Base-by-base conservation (phyloP, 495 filamentous ascomycete genomes). In the Talaromyces stipitatus region DNA sequence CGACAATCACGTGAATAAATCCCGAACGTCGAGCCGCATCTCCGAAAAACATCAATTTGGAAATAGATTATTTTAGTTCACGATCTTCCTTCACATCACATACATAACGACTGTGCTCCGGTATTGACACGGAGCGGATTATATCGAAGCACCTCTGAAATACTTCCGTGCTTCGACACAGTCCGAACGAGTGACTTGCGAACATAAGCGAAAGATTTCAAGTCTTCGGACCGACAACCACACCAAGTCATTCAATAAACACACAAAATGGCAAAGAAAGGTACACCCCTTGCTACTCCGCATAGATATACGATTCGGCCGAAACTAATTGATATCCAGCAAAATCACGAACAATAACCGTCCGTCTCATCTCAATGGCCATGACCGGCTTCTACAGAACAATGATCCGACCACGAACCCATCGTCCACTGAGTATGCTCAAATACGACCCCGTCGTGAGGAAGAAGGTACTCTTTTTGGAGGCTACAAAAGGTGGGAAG, bases 371-470 rank as follows among this genome's bases (percentile, higher is more conserved):
- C 71, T 96, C 91, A 55, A 99, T 97, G 95, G 95, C 95, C 59
- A 85, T 95, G 84, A 99, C 95, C 12, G 95, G 95, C 64, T 99
- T 88, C 79, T 99, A 90, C 78, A 89, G 89, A 70, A 95, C 89
- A 55, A 81, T 91, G 69, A 79, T 88, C 54, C 88, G 95, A 28
- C 91, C 92, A 14, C 86, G 95, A 51, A 76, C 79, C 23, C 79
- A 92, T 57, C 77, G 85, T 36, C 94, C 95, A 33, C 81, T 97
- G 71, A 92, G 88, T 74, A 95, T 97, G 91, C 79, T 97, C 61
- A 99, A 99, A 76, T 97, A 99, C 71, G 95, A 99, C 74, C 95
- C 95, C 57, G 89, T 99, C 64, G 89, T 95, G 88, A 89, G 72
- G 90, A 91, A 90, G 76, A 83, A 92, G 75, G 92, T 97, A 43